These are phyloP conservation scores for Diaporthe velutina DNA, from an alignment of 2,329 filamentous ascomycete species.

Conservation along the genomic window DNA sequence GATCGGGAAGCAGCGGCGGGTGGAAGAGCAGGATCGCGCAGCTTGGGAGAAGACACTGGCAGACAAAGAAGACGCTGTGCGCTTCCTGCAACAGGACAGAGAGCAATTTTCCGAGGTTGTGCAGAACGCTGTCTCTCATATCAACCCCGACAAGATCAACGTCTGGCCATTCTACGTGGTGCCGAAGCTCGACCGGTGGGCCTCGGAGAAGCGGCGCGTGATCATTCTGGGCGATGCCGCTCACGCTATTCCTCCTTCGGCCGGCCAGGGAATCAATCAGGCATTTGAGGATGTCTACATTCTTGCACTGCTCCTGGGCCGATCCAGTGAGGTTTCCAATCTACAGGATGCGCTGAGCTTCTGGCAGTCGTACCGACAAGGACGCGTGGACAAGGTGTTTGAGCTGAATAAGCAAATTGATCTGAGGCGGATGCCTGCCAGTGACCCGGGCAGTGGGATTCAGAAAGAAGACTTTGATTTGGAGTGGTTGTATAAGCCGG, in stretches of 20 bases:
- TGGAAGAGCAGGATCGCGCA: constrained; percentile 52
- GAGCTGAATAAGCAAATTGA: constrained; percentile 63
- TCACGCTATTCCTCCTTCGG: constrained; percentile 61
- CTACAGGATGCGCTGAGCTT: constrained; percentile 24
- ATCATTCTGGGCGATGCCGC: constrained; percentile 63
- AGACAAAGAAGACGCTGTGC: constrained; percentile 54
- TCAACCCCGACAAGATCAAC: constrained; percentile 52
- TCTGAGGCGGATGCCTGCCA: constrained; percentile 57
- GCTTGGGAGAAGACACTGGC: constrained; percentile 56
- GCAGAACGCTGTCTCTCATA: constrained; percentile 48
- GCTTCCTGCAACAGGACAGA: constrained; percentile 50
- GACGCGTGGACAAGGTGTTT: constrained; percentile 60
- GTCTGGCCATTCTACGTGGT: constrained; percentile 65
- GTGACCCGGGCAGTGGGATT: constrained; percentile 37
- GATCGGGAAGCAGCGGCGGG: constrained; percentile 58
- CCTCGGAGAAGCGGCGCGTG: constrained; percentile 52
- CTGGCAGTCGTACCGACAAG: constrained; percentile 64
- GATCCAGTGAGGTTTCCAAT: constrained; percentile 39
- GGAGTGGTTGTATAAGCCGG: constrained; percentile 57
- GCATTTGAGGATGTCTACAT: constrained; percentile 61
- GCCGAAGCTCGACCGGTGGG: constrained; percentile 60
- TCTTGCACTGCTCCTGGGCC: constrained; percentile 54
- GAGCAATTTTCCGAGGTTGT: constrained; percentile 54
- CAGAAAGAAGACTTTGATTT: constrained; percentile 45
- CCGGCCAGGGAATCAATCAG: constrained; percentile 61